phyloP scores from a whole-genome alignment of 1,139 yeast species.

The Pichia sorboxylosa region DNA sequence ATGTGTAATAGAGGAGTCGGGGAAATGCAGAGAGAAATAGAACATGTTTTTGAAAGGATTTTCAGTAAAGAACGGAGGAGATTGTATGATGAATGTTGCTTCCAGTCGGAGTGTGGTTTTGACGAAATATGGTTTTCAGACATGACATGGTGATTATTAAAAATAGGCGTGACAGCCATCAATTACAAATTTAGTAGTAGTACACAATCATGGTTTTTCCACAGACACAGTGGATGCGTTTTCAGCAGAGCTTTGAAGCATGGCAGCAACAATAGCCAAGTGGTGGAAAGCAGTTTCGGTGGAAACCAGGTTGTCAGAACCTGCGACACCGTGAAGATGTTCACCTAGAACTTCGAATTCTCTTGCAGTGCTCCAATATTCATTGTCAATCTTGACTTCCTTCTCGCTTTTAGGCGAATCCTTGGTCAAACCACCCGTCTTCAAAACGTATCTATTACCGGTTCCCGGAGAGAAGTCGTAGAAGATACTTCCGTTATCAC shows the following conservation, averaged over 20 bases:
- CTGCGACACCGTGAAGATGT: conserved; percentile 58
- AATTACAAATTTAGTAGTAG: no score
- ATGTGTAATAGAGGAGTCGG: no score
- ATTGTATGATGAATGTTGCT: no score
- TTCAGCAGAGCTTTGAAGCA: conserved; percentile 49
- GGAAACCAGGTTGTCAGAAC: conserved; percentile 26
- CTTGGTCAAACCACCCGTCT: conserved; percentile 32
- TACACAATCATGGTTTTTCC: no score
- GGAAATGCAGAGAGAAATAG: no score
- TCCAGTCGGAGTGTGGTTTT: no score
- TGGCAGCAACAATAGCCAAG: conserved; percentile 79
- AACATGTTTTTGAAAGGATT: no score
- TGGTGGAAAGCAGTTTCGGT: conserved; percentile 84
- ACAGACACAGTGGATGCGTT: conserved; percentile 39
- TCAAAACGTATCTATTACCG: conserved; percentile 35
- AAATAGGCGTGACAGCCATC: no score
- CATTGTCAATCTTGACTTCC: conserved; percentile 35
- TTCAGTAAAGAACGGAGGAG: no score
- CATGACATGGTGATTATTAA: no score
- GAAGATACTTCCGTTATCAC: conserved; percentile 61
- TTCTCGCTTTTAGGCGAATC: conserved; percentile 33
- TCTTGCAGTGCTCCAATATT: conserved; percentile 45
- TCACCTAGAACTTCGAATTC: conserved; percentile 70
- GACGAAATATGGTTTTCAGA: no score
- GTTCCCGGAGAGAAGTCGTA: conserved; percentile 51